phyloP scores from a whole-genome alignment of 768 basidiomycete genomes.

The Boletellus sp. region DNA sequence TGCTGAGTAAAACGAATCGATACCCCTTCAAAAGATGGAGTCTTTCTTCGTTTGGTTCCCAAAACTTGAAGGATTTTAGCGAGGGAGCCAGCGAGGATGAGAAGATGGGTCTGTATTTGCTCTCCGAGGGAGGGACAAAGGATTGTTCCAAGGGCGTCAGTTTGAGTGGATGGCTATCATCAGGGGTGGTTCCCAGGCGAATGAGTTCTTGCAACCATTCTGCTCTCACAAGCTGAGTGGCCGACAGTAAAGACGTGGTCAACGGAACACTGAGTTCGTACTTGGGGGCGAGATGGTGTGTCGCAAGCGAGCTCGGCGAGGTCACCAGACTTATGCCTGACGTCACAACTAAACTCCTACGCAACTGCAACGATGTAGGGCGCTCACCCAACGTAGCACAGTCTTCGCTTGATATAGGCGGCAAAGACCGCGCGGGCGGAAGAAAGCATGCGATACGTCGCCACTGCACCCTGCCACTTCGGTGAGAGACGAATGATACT shows the following conservation, averaged over 20 bases:
- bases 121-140: constrained; percentile 48
- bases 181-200: constrained; percentile 41
- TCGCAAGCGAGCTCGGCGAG: constrained; percentile 43
- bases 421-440: constrained; percentile 34
- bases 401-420: constrained; percentile 36
- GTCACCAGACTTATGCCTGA: constrained; percentile 53
- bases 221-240: constrained; percentile 55
- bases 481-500: background rate
- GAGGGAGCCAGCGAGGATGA: constrained; percentile 44
- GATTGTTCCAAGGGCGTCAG: constrained; percentile 44
- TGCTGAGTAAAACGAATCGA: constrained; percentile 60
- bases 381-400: constrained; percentile 56
- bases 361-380: background rate
- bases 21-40: constrained; percentile 48
- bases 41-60: constrained; percentile 68
- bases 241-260: constrained; percentile 57
- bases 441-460: constrained; percentile 47
- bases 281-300: constrained; percentile 60
- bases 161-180: constrained; percentile 31
- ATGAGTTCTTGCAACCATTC: constrained; percentile 68
- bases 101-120: constrained; percentile 59
- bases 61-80: constrained; percentile 51
- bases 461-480: constrained; percentile 46
- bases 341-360: background rate
- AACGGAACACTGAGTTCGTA: constrained; percentile 47